Percentiles rank a stretch among this genome's conserved stretches.
These are phyloP conservation scores for Alternaria arborescens DNA, from an alignment of 2,329 filamentous ascomycete species.

Conservation along the genomic window DNA sequence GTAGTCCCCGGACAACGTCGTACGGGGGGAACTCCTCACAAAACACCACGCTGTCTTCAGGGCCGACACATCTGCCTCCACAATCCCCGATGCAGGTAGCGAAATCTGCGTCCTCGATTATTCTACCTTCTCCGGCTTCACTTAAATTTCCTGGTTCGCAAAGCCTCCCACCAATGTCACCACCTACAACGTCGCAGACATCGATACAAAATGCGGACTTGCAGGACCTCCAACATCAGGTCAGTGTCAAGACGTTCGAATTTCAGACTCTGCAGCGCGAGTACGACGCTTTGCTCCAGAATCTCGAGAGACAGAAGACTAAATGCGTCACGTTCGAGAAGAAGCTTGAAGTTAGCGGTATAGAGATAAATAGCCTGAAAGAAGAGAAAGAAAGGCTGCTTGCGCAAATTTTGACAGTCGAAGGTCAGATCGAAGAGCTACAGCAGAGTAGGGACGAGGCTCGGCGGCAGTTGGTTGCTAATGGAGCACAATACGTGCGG, in stretches of 20 bases:
- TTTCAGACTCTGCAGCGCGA: conserved; percentile 64
- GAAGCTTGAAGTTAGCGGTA: conserved; percentile 48
- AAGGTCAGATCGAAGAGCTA: conserved; percentile 60
- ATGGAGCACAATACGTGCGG: conserved; percentile 60
- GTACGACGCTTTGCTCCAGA: conserved; percentile 62
- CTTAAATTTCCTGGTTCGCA: conserved; percentile 33
- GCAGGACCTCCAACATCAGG: conserved; percentile 63
- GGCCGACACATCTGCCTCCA: conserved; percentile 47
- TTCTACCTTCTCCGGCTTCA: conserved; percentile 45
- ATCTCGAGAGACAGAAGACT: conserved; percentile 60
- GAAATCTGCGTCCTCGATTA: conserved; percentile 29
- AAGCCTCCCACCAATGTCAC: conserved; percentile 36
- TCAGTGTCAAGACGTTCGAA: conserved; percentile 62
- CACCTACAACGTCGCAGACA: conserved; percentile 31
- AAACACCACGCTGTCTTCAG: conserved; percentile 55
- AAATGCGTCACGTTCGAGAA: conserved; percentile 61
- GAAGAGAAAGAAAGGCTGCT: conserved; percentile 61
- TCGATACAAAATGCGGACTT: conserved; percentile 52
- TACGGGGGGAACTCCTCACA: conserved; percentile 31
- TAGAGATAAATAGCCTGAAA: conserved; percentile 59
- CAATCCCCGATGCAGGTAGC: conserved; percentile 40
- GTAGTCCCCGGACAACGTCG: conserved; percentile 17
- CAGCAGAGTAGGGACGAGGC: conserved; percentile 59
- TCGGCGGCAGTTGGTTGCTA: conserved; percentile 52
- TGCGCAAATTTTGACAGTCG: conserved; percentile 57